Evolutionary conservation across 1,284 basidiomycete genomes (phyloP), one percentile per base, ranked within the genome.

Genomic region (Takashimella koratensis): DNA sequence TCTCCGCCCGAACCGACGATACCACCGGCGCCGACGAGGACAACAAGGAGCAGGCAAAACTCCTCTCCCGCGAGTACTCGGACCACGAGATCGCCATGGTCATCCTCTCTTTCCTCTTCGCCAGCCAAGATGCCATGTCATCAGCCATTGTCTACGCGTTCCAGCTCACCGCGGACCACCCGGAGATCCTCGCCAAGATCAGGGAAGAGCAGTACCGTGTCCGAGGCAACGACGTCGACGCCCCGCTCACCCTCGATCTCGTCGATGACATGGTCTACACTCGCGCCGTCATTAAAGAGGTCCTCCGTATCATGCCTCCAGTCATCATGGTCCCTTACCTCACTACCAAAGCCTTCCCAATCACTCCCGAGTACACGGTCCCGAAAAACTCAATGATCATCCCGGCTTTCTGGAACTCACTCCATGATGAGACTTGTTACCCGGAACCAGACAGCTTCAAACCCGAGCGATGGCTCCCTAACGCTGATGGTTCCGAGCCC

Each of bases 81-180:
- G 88, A 98, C 76, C 82, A 84, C 65, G 95, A 98, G 77, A 98
- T 98, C 82, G 93, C 86, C 26, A 90, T 97, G 86, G 93, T 96
- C 62, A 78, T 96, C 41, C 85, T 98, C 68, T 92, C 89, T 20
- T 98, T 98, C 86, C 80, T 98, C 55, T 98, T 98, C 68, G 95
- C 96, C 8, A 91, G 88, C 23, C 95, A 98, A 79, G 95, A 98
- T 73, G 95, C 95, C 57, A 98, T 98, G 95, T 90, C 89, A 70
- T 88, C 86, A 58, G 90, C 90, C 50, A 79, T 77, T 50, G 72
- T 94, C 68, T 98, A 91, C 76, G 86, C 86, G 43, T 95, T 98
- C 84, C 96, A 98, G 78, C 90, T 95, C 75, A 82, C 97, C 46
- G 89, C 90, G 43, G 95, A 98, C 76, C 82, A 89, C 67, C 95